A percentile compares a stretch with the other conserved stretches of the same genome.
phyloP scores from a whole-genome alignment of 2,329 filamentous ascomycete species.

The Zarea fungicola region DNA sequence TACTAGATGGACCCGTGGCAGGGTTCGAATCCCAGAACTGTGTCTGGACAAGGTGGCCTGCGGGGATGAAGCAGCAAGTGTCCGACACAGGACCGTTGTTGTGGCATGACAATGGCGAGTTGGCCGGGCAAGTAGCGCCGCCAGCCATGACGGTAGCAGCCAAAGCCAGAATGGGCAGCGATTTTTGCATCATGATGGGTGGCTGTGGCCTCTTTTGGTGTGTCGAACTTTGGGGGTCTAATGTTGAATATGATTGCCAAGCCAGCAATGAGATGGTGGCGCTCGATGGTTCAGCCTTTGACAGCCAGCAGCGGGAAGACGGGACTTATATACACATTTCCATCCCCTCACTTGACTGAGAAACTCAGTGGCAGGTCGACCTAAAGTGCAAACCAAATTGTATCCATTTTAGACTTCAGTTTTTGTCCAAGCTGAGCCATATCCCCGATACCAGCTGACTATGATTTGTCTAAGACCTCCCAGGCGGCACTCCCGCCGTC shows the following conservation, averaged over 20 bases:
- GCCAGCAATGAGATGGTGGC: not conserved
- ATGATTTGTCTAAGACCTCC: not conserved
- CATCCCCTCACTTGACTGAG: too few species aligned
- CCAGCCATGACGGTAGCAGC: constrained; percentile 17
- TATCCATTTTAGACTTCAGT: not conserved
- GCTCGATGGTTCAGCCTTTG: not conserved
- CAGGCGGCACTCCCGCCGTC: constrained; percentile 3
- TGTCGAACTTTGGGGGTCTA: too few species aligned
- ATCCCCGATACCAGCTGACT: constrained; percentile 6
- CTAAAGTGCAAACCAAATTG: not conserved
- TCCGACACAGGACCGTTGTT: constrained; percentile 56
- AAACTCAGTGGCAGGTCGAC: too few species aligned
- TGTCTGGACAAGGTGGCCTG: constrained; percentile 66
- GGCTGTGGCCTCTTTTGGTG: too few species aligned
- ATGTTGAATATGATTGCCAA: not conserved
- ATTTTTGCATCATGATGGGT: constrained; percentile 8
- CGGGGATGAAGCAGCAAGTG: constrained; percentile 68
- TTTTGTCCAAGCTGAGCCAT: not conserved
- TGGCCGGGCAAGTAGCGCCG: constrained; percentile 20
- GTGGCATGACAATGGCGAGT: constrained; percentile 55
- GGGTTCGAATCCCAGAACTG: constrained; percentile 74
- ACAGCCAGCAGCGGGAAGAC: not conserved
- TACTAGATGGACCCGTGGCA: constrained; percentile 51
- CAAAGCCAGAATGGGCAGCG: constrained; percentile 14
- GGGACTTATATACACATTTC: not conserved